A percentile compares a stretch with the other conserved stretches of the same genome.
phyloP scores from a whole-genome alignment of 805 yeast species.

The Zygosaccharomyces gambellarensis region DNA sequence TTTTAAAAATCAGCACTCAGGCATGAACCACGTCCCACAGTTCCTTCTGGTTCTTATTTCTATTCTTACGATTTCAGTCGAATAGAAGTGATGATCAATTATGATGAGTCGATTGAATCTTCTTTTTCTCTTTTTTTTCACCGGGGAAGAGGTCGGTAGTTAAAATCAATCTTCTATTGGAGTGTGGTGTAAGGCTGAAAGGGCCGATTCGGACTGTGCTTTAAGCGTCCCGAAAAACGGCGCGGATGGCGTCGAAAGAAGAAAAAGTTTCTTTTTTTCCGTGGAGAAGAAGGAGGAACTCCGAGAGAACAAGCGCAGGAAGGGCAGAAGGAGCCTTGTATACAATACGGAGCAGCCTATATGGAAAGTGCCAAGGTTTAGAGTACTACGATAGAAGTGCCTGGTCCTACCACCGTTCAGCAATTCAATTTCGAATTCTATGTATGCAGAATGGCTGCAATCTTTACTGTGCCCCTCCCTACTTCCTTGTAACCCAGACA shows the following conservation, averaged over 20 bases:
- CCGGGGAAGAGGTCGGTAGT: not conserved
- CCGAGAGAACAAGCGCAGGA: too few species aligned
- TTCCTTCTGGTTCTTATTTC: not conserved
- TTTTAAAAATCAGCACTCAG: not conserved
- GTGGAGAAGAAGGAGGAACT: not conserved
- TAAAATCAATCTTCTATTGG: not conserved
- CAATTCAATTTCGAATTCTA: too few species aligned
- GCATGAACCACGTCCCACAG: not conserved
- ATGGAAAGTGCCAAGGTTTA: not conserved
- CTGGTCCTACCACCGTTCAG: too few species aligned
- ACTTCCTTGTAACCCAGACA: too few species aligned
- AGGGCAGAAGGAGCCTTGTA: not conserved
- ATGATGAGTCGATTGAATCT: not conserved
- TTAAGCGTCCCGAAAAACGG: not conserved
- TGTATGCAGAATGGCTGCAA: too few species aligned
- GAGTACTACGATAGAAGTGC: too few species aligned
- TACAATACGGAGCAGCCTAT: not conserved
- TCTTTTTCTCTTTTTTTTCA: not conserved
- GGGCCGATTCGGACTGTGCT: constrained; percentile 1
- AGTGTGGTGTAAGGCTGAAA: not conserved
- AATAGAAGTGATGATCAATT: not conserved
- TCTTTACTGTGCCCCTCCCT: too few species aligned
- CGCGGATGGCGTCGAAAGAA: not conserved
- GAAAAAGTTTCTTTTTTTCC: not conserved
- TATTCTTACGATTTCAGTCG: not conserved